A percentile compares a stretch with the other conserved stretches of the same genome.
phyloP scores from a whole-genome alignment of 2,329 filamentous ascomycete species.

The Bretziella fagacearum region DNA sequence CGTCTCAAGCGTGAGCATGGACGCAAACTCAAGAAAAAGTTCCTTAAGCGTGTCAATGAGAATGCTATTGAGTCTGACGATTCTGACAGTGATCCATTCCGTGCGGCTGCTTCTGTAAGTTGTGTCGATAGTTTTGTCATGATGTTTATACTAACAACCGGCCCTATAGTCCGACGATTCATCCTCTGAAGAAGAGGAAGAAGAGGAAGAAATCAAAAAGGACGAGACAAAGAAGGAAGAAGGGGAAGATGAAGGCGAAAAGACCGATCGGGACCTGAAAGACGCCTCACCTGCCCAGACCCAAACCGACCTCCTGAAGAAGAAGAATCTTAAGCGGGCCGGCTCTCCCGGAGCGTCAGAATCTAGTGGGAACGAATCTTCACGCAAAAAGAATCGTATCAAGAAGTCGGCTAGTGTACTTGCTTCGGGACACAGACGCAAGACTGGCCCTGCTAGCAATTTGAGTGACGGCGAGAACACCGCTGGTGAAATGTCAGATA shows the following conservation, averaged over 20 bases:
- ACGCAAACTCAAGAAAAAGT: slow-evolving; percentile 61
- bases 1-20: slow-evolving; percentile 53
- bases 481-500: slow-evolving; percentile 49
- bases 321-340: slow-evolving; percentile 59
- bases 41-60: slow-evolving; percentile 74
- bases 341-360: slow-evolving; percentile 80
- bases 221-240: slow-evolving; percentile 34
- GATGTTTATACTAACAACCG: not conserved
- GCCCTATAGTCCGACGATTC: slow-evolving; percentile 18
- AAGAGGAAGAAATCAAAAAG: slow-evolving; percentile 22
- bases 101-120: slow-evolving; percentile 22
- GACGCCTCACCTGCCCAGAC: slow-evolving; percentile 37
- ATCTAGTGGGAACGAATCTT: slow-evolving; percentile 78
- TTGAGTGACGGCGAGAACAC: slow-evolving; percentile 59
- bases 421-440: slow-evolving; percentile 25
- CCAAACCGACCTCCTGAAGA: slow-evolving; percentile 34
- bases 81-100: slow-evolving; percentile 28
- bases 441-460: slow-evolving; percentile 34
- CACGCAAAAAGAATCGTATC: slow-evolving; percentile 61
- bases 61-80: slow-evolving; percentile 65
- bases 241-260: slow-evolving; percentile 38
- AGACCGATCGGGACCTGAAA: slow-evolving; percentile 46
- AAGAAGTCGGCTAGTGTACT: slow-evolving; percentile 22
- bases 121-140: not conserved
- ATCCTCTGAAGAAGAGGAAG: slow-evolving; percentile 22